These are phyloP conservation scores for Phytophthora syringae DNA, from an alignment of 352 stramenopile species.

Conservation along the genomic window DNA sequence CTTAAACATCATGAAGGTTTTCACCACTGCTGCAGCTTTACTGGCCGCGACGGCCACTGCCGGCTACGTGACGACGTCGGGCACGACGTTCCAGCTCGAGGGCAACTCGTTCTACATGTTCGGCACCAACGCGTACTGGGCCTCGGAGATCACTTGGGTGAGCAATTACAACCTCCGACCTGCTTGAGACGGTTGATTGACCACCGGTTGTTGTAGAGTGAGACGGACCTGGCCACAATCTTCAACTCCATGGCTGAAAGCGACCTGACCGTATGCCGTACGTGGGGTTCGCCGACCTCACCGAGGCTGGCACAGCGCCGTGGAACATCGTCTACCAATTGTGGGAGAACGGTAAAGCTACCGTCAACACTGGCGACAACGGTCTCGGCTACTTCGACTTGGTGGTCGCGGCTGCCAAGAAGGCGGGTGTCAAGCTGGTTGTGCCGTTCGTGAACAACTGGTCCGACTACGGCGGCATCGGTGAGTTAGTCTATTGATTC, in stretches of 20 bases:
- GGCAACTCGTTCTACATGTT: slow-evolving; percentile 41
- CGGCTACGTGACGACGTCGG: slow-evolving; percentile 39
- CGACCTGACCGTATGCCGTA: slow-evolving; percentile 39
- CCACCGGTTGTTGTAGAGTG: slow-evolving; percentile 16
- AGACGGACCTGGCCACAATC: slow-evolving; percentile 34
- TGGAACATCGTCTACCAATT: slow-evolving; percentile 42
- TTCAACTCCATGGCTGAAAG: slow-evolving; percentile 38
- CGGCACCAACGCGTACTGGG: slow-evolving; percentile 43
- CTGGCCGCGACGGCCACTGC: slow-evolving; percentile 13
- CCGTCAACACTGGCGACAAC: slow-evolving; percentile 35
- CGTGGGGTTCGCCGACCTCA: slow-evolving; percentile 39
- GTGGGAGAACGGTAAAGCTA: slow-evolving; percentile 35
- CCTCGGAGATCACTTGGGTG: slow-evolving; percentile 38
- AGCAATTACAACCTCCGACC: background rate
- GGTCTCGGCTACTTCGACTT: slow-evolving; percentile 43
- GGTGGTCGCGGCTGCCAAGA: slow-evolving; percentile 39
- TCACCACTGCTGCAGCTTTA: slow-evolving; percentile 17
- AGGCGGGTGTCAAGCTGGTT: slow-evolving; percentile 40
- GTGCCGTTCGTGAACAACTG: slow-evolving; percentile 49
- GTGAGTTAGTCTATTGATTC: no score
- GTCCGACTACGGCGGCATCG: slow-evolving; percentile 42
- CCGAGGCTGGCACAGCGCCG: slow-evolving; percentile 12
- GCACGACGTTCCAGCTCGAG: slow-evolving; percentile 36
- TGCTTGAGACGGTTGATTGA: background rate
- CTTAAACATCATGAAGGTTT: slow-evolving; percentile 31